A percentile compares a stretch with the other conserved stretches of the same genome.
These are phyloP conservation scores for Centrapalus pauciflorus DNA, from an alignment of 129 eudicot species.

Conservation along the genomic window DNA sequence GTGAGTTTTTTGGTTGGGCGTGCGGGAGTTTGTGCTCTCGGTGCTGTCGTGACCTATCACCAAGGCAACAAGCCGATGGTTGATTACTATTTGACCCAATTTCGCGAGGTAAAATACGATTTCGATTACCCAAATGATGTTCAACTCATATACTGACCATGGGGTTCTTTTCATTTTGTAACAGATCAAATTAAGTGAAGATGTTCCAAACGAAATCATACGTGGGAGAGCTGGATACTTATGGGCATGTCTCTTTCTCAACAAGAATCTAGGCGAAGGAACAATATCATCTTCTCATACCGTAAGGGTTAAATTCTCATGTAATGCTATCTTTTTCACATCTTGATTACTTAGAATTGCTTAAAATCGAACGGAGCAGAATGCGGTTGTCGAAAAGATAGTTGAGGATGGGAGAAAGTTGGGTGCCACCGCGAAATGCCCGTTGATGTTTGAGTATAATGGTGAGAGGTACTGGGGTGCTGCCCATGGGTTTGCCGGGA, in stretches of 20 bases:
- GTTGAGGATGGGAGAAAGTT: slow-evolving; percentile 50
- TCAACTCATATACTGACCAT: neutral
- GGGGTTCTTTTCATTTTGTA: neutral
- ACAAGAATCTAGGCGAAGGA: slow-evolving; percentile 55
- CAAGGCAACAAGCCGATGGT: slow-evolving; percentile 38
- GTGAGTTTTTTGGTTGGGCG: slow-evolving; percentile 63
- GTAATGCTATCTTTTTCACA: neutral
- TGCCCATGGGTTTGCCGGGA: slow-evolving; percentile 86
- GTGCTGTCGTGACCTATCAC: slow-evolving; percentile 62
- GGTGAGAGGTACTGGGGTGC: slow-evolving; percentile 81
- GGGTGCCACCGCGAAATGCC: slow-evolving; percentile 41
- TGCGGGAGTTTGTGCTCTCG: slow-evolving; percentile 76
- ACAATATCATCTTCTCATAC: slow-evolving; percentile 38
- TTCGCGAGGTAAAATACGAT: slow-evolving; percentile 41
- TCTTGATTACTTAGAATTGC: neutral
- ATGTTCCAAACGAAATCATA: slow-evolving; percentile 51
- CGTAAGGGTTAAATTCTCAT: slow-evolving; percentile 34
- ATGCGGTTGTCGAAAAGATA: slow-evolving; percentile 44
- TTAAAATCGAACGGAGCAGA: slow-evolving; percentile 26
- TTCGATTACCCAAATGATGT: neutral
- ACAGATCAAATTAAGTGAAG: slow-evolving; percentile 51
- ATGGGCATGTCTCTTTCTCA: slow-evolving; percentile 55
- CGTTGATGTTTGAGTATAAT: slow-evolving; percentile 62
- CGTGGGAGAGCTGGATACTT: slow-evolving; percentile 71
- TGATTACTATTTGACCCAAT: slow-evolving; percentile 46